phyloP scores from a whole-genome alignment of 805 yeast genomes.

The Nakazawaea wyomingensis region DNA sequence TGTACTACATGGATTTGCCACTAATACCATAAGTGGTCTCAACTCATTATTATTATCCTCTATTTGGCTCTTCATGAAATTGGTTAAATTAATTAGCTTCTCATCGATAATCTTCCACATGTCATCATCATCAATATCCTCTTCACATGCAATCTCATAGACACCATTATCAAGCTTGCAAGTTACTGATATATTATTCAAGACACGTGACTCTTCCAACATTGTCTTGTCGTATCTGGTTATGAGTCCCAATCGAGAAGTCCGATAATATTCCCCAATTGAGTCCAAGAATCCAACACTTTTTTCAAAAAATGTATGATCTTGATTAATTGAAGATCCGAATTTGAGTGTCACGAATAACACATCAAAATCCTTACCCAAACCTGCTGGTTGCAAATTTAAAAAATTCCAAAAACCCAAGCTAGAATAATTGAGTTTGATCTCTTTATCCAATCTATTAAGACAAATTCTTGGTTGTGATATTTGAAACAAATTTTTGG shows the following conservation, averaged over 20 bases:
- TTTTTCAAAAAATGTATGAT: constrained; percentile 25
- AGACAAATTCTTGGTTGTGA: constrained; percentile 31
- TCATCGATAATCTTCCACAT: constrained; percentile 2
- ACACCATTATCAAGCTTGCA: constrained; percentile 2
- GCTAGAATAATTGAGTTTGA: constrained; percentile 43
- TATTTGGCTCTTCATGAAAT: background rate
- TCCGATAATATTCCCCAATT: constrained; percentile 38
- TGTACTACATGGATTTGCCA: constrained; percentile 39
- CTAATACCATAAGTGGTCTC: constrained; percentile 47
- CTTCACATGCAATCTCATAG: background rate
- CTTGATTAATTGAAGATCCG: constrained; percentile 13
- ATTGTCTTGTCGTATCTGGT: constrained; percentile 9
- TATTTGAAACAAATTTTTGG: constrained; percentile 27
- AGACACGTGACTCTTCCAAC: background rate
- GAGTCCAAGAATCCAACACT: constrained; percentile 32
- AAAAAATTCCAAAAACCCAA: constrained; percentile 52
- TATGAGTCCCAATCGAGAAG: constrained; percentile 42
- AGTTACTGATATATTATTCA: background rate
- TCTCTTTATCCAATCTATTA: constrained; percentile 31
- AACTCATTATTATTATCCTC: constrained; percentile 27
- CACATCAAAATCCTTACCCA: constrained; percentile 46
- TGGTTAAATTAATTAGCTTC: background rate
- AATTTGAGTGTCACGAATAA: constrained; percentile 34
- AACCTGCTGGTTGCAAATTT: constrained; percentile 48
- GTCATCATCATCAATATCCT: background rate